phyloP scores from a whole-genome alignment of 2,329 filamentous ascomycete genomes.

The Hypoxylon sp. region DNA sequence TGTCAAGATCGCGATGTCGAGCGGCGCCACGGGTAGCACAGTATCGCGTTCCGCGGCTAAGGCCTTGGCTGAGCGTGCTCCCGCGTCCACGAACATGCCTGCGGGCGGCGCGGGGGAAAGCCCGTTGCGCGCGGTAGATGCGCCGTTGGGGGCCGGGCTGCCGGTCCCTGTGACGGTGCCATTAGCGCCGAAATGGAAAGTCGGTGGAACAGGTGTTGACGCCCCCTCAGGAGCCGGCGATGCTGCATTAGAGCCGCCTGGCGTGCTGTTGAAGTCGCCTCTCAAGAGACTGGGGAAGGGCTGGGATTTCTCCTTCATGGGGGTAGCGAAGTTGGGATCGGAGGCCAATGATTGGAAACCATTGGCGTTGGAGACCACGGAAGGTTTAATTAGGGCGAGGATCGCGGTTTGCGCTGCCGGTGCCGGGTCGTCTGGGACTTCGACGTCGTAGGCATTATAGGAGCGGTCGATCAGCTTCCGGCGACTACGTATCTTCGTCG shows the following conservation, averaged over 20 bases:
- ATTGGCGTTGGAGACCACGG: slow-evolving; percentile 64
- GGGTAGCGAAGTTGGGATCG: slow-evolving; percentile 68
- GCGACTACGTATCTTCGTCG: slow-evolving; percentile 81
- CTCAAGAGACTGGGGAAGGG: slow-evolving; percentile 80
- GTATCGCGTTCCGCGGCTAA: slow-evolving; percentile 81
- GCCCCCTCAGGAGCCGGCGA: slow-evolving; percentile 87
- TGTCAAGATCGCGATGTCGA: slow-evolving; percentile 91
- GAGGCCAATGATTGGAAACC: slow-evolving; percentile 59
- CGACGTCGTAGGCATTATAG: slow-evolving; percentile 92
- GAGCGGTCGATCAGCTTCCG: slow-evolving; percentile 88
- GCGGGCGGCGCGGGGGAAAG: slow-evolving; percentile 59
- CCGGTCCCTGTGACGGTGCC: slow-evolving; percentile 62
- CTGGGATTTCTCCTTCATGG: slow-evolving; percentile 74
- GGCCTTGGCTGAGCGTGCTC: slow-evolving; percentile 65
- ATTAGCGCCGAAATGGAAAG: slow-evolving; percentile 69
- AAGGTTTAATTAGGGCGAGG: slow-evolving; percentile 72
- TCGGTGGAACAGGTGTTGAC: slow-evolving; percentile 74
- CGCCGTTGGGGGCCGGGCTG: slow-evolving; percentile 67
- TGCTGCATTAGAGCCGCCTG: slow-evolving; percentile 86
- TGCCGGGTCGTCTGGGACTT: slow-evolving; percentile 87
- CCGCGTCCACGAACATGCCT: slow-evolving; percentile 66
- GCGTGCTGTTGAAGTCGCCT: slow-evolving; percentile 81
- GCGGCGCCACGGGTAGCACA: slow-evolving; percentile 83
- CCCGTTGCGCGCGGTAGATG: slow-evolving; percentile 62
- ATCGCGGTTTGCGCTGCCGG: slow-evolving; percentile 85